These are phyloP conservation scores for Colletotrichum incanum DNA, from an alignment of 2,329 filamentous ascomycete genomes.

Conservation along the genomic window DNA sequence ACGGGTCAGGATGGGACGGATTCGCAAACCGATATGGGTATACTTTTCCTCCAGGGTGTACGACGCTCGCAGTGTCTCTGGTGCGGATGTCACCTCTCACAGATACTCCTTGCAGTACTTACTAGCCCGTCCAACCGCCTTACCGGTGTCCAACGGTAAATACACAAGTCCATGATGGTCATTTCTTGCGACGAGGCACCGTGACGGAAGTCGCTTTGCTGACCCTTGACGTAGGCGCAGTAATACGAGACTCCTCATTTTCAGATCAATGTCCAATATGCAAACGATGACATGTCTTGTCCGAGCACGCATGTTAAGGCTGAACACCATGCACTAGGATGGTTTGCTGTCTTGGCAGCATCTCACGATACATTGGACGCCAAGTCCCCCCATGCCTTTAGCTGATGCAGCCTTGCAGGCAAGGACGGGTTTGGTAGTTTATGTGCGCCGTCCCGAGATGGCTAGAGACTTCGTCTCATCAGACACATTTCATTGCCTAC, in stretches of 20 bases:
- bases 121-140: neutral
- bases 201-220: neutral
- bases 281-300: neutral
- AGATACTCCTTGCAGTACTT: neutral
- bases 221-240: neutral
- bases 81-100: neutral
- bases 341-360: neutral
- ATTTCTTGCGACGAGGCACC: neutral
- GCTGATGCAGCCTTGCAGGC: neutral
- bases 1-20: no score
- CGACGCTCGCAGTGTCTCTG: neutral
- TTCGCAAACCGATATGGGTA: no score
- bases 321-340: neutral
- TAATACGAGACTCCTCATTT: neutral
- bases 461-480: neutral
- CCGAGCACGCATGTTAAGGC: slow-evolving; percentile 6
- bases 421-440: neutral
- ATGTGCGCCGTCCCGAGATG: neutral
- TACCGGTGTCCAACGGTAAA: neutral
- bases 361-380: neutral
- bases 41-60: neutral
- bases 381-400: neutral
- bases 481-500: neutral
- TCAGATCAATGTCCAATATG: neutral
- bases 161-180: neutral